phyloP scores from a whole-genome alignment of 2,329 filamentous ascomycete species.

The Fusarium chuoi region DNA sequence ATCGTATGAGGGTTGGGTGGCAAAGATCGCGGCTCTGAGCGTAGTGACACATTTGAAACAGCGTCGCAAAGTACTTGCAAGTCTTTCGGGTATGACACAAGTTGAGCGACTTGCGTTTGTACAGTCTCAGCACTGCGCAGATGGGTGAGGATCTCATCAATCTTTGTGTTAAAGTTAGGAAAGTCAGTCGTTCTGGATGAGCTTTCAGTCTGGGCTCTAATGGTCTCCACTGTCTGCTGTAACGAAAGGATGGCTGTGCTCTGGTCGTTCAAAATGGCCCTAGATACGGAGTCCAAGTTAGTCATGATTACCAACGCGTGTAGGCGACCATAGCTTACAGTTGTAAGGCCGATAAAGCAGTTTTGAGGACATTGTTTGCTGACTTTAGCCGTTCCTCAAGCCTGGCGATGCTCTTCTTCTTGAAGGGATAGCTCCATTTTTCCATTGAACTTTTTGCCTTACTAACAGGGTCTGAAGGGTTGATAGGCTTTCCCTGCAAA shows the following conservation, averaged over 20 bases:
- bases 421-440: background rate
- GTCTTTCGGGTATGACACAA: background rate
- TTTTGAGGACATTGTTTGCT: background rate
- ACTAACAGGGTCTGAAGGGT: rapidly evolving
- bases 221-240: background rate
- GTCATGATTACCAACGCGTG: rapidly evolving
- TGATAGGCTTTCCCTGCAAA: rapidly evolving
- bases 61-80: background rate
- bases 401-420: background rate
- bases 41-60: background rate
- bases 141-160: background rate
- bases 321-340: rapidly evolving
- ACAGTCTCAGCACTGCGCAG: background rate
- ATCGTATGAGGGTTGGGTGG: background rate
- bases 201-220: background rate
- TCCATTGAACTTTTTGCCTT: rapidly evolving
- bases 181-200: background rate
- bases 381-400: background rate
- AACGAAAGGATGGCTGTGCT: rapidly evolving
- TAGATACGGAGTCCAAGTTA: rapidly evolving
- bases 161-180: background rate
- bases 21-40: background rate
- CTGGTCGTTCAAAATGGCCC: background rate
- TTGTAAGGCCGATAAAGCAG: rapidly evolving
- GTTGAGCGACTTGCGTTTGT: background rate